A percentile compares a stretch with the other conserved stretches of the same genome.
phyloP scores from a whole-genome alignment of 768 basidiomycete genomes.

The Kwoniella dendrophila region DNA sequence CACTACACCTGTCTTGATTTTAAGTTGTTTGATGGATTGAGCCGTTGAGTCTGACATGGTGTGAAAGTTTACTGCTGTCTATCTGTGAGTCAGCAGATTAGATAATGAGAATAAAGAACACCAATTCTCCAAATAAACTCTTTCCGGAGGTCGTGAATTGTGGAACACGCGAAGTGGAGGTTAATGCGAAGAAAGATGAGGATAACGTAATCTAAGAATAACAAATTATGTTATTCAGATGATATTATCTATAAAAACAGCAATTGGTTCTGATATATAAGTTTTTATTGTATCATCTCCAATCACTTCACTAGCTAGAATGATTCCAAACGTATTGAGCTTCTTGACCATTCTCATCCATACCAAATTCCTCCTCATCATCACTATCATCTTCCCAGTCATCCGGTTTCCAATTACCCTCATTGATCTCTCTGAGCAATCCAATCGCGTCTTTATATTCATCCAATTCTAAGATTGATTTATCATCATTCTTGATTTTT shows the following conservation, averaged over 20 bases:
- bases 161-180: not conserved
- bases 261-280: too few species aligned
- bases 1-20: slow-evolving; percentile 49
- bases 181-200: too few species aligned
- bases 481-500: not conserved
- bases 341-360: not conserved
- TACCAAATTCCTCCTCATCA: not conserved
- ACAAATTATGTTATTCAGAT: too few species aligned
- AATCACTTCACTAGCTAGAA: not conserved
- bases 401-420: not conserved
- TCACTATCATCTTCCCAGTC: not conserved
- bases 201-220: too few species aligned
- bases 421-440: not conserved
- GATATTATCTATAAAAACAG: too few species aligned
- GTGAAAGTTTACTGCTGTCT: not conserved
- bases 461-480: not conserved
- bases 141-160: too few species aligned
- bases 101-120: not conserved
- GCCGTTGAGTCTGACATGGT: slow-evolving; percentile 41
- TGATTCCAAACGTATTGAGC: not conserved
- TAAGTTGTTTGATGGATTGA: slow-evolving; percentile 41
- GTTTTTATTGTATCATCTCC: too few species aligned
- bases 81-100: not conserved
- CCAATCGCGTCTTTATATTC: not conserved
- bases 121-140: too few species aligned